phyloP scores from a whole-genome alignment of 345 rosid species.

The Tarenaya hassleriana region DNA sequence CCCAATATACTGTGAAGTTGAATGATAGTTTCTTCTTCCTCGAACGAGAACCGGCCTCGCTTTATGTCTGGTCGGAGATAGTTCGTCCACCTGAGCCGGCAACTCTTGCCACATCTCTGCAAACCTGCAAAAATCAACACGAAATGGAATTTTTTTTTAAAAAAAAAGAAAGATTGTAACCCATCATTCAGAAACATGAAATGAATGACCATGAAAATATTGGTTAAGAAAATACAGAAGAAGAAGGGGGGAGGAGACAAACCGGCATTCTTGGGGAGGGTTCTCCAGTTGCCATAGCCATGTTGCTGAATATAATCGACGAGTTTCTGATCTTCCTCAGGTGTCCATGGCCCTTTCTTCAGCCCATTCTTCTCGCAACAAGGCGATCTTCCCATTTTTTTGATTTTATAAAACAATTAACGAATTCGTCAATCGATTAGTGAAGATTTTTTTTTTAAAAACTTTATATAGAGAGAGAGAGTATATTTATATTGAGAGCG shows the following conservation, averaged over 20 bases:
- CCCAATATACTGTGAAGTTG: slow-evolving; percentile 70
- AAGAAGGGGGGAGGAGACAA: not conserved
- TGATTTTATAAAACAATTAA: not conserved
- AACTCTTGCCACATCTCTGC: slow-evolving; percentile 82
- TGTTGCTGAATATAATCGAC: slow-evolving; percentile 54
- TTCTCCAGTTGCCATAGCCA: slow-evolving; percentile 83
- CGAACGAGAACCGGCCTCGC: slow-evolving; percentile 63
- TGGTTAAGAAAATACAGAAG: not conserved
- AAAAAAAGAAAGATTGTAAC: not conserved
- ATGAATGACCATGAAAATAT: too few species aligned
- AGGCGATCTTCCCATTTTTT: slow-evolving; percentile 67
- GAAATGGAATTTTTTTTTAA: not conserved
- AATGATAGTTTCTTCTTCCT: slow-evolving; percentile 73
- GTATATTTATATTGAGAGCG: too few species aligned
- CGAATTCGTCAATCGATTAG: not conserved
- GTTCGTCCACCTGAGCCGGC: slow-evolving; percentile 83
- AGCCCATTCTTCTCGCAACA: slow-evolving; percentile 68
- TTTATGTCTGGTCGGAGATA: slow-evolving; percentile 85
- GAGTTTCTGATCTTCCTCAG: slow-evolving; percentile 75
- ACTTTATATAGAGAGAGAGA: slow-evolving; percentile 10
- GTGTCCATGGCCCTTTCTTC: slow-evolving; percentile 88
- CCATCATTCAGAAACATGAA: not conserved
- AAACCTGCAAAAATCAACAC: slow-evolving; percentile 27
- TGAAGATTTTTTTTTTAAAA: too few species aligned
- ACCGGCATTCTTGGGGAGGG: slow-evolving; percentile 89